These are phyloP conservation scores for Coprinellus micaceus DNA, from an alignment of 768 basidiomycete genomes.

Conservation along the genomic window DNA sequence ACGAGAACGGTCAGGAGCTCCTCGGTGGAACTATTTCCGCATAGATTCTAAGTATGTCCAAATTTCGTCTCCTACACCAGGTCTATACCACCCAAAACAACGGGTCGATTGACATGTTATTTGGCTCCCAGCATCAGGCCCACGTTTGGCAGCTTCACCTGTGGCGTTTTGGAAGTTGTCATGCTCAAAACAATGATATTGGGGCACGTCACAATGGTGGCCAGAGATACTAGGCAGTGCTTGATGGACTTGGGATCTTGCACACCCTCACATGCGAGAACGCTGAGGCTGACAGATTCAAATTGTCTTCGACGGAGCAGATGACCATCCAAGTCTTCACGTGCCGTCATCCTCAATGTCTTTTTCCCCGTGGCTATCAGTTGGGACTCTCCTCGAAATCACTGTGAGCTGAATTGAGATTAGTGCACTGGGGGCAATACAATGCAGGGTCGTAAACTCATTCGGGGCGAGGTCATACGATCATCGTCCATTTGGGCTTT, in stretches of 20 bases:
- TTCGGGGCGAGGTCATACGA: conserved; percentile 3
- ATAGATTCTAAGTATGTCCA: neutral
- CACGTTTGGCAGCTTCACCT: no score
- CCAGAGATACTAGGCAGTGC: no score
- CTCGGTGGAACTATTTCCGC: neutral
- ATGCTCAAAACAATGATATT: no score
- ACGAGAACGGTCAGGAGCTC: conserved; percentile 26
- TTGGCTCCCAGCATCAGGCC: neutral
- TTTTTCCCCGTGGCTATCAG: neutral
- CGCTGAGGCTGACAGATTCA: neutral
- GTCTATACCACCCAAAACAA: neutral
- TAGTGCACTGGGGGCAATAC: neutral
- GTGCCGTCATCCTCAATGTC: neutral
- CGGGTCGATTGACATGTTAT: conserved; percentile 2
- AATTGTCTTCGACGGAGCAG: neutral
- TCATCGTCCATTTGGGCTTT: neutral
- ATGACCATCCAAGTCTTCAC: neutral
- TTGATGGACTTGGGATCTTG: no score
- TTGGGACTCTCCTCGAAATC: conserved; percentile 5
- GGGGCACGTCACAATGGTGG: no score
- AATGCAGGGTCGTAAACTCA: conserved; percentile 2
- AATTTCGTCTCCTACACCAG: neutral
- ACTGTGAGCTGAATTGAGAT: neutral
- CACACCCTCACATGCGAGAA: no score
- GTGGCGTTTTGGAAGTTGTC: no score